Percentiles rank a stretch among this genome's conserved stretches.
Evolutionary conservation across 75 land plant genomes (phyloP).

Genomic region (Gnetum montanum): DNA sequence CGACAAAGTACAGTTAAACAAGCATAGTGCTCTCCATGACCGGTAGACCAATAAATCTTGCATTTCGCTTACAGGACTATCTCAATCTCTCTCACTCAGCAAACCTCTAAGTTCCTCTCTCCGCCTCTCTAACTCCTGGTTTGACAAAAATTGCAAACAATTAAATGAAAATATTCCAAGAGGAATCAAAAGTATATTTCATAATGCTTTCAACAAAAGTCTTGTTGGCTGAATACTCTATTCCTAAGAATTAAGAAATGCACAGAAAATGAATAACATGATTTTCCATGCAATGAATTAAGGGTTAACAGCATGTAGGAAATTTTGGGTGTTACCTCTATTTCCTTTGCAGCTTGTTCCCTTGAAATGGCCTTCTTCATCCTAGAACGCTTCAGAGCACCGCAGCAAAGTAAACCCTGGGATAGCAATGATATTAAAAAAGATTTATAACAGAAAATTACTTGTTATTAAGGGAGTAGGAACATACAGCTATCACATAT

Average conservation of each 20-base stretch:
- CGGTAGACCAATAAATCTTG: too few relatives aligned
- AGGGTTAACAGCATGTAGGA: background rate
- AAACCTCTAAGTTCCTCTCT: conserved; percentile 31
- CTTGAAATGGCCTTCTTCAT: conserved; percentile 25
- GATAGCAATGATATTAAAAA: background rate
- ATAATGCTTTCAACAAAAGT: too few relatives aligned
- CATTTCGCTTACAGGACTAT: too few relatives aligned
- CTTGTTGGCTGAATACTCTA: too few relatives aligned
- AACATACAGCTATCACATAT: conserved; percentile 68
- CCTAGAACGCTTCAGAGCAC: conserved; percentile 43
- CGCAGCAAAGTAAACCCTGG: conserved; percentile 72
- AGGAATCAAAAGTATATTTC: too few relatives aligned
- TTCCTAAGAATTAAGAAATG: background rate
- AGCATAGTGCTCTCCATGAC: too few relatives aligned
- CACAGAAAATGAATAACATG: background rate
- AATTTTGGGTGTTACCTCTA: conserved; percentile 32
- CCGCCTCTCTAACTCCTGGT: conserved; percentile 30
- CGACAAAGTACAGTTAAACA: too few relatives aligned
- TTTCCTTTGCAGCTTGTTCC: conserved; percentile 51
- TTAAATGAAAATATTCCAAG: too few relatives aligned
- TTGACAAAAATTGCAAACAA: too few relatives aligned
- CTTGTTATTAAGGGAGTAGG: background rate
- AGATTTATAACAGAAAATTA: background rate
- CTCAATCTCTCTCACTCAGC: conserved; percentile 9
- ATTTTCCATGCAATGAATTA: background rate